Percentiles rank a stretch among this genome's conserved stretches.
phyloP scores from a whole-genome alignment of 495 filamentous ascomycete species.

The Penicillium waksmanii region DNA sequence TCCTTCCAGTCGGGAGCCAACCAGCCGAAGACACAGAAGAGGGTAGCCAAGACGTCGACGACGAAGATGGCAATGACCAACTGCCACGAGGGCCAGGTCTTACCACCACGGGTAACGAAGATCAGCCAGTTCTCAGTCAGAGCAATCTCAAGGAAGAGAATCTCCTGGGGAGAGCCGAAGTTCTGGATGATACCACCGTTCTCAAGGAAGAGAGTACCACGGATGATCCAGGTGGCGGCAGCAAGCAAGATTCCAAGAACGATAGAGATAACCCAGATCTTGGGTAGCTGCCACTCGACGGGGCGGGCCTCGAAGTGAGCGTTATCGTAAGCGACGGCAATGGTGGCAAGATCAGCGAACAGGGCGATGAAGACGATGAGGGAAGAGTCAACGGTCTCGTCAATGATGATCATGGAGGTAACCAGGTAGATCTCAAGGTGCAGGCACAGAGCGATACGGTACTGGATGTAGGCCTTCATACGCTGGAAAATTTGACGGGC shows the following conservation, averaged over 20 bases:
- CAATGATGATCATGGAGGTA: conserved; percentile 76
- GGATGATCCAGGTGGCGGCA: conserved; percentile 70
- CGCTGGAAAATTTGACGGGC: conserved; percentile 81
- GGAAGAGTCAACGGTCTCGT: conserved; percentile 67
- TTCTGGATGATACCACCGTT: conserved; percentile 76
- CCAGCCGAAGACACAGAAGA: conserved; percentile 78
- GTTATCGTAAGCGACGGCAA: conserved; percentile 78
- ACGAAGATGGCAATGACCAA: conserved; percentile 70
- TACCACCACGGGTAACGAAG: conserved; percentile 74
- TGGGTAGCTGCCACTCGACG: conserved; percentile 77
- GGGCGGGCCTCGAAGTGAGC: conserved; percentile 72
- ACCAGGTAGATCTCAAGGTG: conserved; percentile 80
- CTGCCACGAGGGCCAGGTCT: conserved; percentile 75
- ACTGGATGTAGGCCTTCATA: conserved; percentile 82
- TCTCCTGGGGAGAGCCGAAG: conserved; percentile 70
- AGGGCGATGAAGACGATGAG: conserved; percentile 78
- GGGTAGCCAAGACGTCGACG: conserved; percentile 70
- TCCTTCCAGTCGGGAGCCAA: conserved; percentile 51
- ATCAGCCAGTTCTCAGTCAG: conserved; percentile 81
- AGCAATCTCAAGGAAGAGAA: conserved; percentile 74
- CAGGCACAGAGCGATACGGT: conserved; percentile 77
- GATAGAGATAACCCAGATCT: conserved; percentile 77
- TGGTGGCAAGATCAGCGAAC: conserved; percentile 77
- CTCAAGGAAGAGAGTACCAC: conserved; percentile 64
- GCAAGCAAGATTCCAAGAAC: conserved; percentile 69